phyloP scores from a whole-genome alignment of 2,329 filamentous ascomycete species.

The Allantophomopsis cytisporea region DNA sequence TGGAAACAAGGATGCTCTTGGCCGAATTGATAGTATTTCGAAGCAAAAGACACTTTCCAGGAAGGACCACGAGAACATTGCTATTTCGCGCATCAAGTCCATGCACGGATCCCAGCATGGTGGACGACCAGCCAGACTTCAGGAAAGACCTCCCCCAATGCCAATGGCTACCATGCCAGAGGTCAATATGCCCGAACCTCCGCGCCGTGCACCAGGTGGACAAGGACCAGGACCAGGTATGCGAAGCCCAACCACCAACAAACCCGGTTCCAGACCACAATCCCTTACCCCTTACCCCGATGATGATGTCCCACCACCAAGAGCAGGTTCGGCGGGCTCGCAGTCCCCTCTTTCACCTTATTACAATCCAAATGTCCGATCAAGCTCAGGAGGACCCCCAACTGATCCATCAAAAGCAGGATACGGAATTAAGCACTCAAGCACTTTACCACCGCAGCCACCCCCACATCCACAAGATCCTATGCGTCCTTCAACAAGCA shows the following conservation, averaged over 20 bases:
- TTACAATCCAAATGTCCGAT: slow-evolving; percentile 32
- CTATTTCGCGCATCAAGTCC: slow-evolving; percentile 76
- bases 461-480: slow-evolving; percentile 5
- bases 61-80: slow-evolving; percentile 84
- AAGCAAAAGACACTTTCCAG: slow-evolving; percentile 76
- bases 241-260: neutral
- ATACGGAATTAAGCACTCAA: slow-evolving; percentile 29
- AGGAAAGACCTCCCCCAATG: slow-evolving; percentile 22
- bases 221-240: no score
- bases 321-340: slow-evolving; percentile 27
- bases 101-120: slow-evolving; percentile 58
- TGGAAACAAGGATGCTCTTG: slow-evolving; percentile 79
- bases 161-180: slow-evolving; percentile 12
- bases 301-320: slow-evolving; percentile 41
- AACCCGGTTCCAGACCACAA: neutral
- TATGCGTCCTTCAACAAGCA: slow-evolving; percentile 29
- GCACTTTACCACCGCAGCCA: slow-evolving; percentile 5
- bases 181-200: slow-evolving; percentile 13
- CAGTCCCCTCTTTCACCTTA: slow-evolving; percentile 23
- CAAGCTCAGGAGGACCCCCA: slow-evolving; percentile 32
- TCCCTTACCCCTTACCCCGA: slow-evolving; percentile 54
- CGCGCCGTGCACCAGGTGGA: no score
- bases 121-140: slow-evolving; percentile 45
- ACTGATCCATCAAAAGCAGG: slow-evolving; percentile 24
- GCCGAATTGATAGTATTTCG: slow-evolving; percentile 71